Evolutionary conservation across 345 rosid species (phyloP).

Genomic region (Gossypium mustelinum): DNA sequence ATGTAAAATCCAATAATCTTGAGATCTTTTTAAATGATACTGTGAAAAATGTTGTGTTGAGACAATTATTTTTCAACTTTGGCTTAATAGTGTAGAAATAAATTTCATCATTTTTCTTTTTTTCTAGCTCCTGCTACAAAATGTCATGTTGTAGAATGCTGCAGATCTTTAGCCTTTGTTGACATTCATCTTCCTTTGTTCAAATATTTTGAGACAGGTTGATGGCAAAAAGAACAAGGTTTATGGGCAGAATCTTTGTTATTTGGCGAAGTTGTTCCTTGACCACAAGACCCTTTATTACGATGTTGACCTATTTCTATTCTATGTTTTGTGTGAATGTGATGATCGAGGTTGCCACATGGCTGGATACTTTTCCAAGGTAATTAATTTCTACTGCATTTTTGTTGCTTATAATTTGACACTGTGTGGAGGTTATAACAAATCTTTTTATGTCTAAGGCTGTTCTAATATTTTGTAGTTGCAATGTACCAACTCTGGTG

Average conservation of each 20-base stretch:
- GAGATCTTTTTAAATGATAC: not conserved
- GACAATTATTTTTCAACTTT: not conserved
- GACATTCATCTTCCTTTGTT: slow-evolving; percentile 1
- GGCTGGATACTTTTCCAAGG: slow-evolving; percentile 99
- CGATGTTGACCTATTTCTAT: slow-evolving; percentile 91
- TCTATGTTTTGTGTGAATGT: slow-evolving; percentile 90
- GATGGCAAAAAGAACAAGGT: slow-evolving; percentile 99
- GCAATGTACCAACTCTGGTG: not conserved
- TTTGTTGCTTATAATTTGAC: slow-evolving; percentile 5
- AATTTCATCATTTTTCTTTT: not conserved
- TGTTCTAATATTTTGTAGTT: not conserved
- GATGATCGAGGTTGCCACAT: slow-evolving; percentile 99
- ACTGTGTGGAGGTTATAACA: not conserved
- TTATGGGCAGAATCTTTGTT: slow-evolving; percentile 98
- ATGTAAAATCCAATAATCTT: not conserved
- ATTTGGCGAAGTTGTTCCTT: slow-evolving; percentile 92
- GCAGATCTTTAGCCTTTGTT: not conserved
- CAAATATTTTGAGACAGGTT: slow-evolving; percentile 33
- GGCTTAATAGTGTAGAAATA: not conserved
- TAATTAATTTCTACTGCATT: slow-evolving; percentile 21
- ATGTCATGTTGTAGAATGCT: not conserved
- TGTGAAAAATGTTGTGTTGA: not conserved
- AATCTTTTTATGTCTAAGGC: not conserved
- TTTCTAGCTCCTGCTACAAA: not conserved
- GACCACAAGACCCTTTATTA: slow-evolving; percentile 99